phyloP scores from a whole-genome alignment of 768 basidiomycete genomes.

The Psilocybe subaeruginosa region DNA sequence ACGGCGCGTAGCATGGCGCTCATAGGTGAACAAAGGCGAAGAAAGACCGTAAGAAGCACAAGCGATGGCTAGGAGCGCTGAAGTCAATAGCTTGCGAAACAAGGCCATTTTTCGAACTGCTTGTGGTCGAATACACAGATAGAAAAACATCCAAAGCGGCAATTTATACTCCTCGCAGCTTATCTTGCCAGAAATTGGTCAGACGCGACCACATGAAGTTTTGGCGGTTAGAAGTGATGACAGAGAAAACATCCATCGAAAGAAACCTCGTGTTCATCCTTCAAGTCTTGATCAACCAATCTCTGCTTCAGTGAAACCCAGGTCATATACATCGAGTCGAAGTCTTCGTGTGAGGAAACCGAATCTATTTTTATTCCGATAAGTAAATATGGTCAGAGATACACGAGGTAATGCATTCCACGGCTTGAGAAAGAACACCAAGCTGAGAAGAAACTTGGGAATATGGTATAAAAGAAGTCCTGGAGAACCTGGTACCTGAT shows the following conservation, averaged over 20 bases:
- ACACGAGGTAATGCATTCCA: conserved; percentile 4
- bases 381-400: conserved; percentile 3
- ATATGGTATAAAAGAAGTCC: neutral
- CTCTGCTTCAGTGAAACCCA: neutral
- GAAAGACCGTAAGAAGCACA: conserved; percentile 16
- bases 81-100: conserved; percentile 23
- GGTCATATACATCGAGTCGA: neutral
- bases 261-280: neutral
- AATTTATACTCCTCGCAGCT: neutral
- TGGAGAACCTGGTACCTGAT: neutral
- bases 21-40: neutral
- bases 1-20: conserved; percentile 26
- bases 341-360: conserved; percentile 4
- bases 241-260: neutral
- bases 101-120: conserved; percentile 12
- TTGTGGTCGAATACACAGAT: neutral
- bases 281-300: neutral
- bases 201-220: neutral
- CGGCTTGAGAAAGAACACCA: neutral
- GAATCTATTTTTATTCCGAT: conserved; percentile 5
- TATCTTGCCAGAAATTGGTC: neutral
- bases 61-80: conserved; percentile 23
- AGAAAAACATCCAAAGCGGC: neutral
- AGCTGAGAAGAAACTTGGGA: neutral
- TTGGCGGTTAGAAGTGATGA: neutral